Percentiles rank a stretch among this genome's conserved stretches.
phyloP scores from a whole-genome alignment of 2,329 filamentous ascomycete species.

The Plenodomus tracheiphilus region DNA sequence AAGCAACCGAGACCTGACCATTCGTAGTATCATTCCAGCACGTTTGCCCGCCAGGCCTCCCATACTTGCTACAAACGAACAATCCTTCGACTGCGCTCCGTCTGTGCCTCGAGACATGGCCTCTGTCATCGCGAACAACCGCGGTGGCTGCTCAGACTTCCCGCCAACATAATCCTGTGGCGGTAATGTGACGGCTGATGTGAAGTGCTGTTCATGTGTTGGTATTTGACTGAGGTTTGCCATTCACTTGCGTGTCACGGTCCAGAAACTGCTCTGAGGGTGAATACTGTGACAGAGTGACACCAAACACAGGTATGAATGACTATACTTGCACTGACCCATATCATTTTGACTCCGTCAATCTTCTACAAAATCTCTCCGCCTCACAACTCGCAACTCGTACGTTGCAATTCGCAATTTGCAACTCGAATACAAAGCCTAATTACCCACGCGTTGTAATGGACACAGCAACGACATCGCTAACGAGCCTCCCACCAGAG shows the following conservation, averaged over 20 bases:
- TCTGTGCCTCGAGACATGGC: neutral
- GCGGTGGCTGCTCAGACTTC: neutral
- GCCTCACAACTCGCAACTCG: neutral
- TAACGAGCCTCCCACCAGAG: slow-evolving; percentile 45
- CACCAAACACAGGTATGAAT: neutral
- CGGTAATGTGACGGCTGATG: neutral
- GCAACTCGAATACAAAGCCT: no score
- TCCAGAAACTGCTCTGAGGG: neutral
- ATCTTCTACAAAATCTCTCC: neutral
- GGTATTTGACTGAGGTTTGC: neutral
- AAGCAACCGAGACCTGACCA: neutral
- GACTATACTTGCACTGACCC: neutral
- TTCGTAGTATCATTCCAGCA: neutral
- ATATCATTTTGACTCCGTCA: neutral
- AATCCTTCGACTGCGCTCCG: neutral
- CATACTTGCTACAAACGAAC: neutral
- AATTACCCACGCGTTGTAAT: slow-evolving; percentile 6
- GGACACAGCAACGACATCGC: slow-evolving; percentile 4
- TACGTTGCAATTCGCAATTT: no score
- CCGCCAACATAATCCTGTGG: neutral
- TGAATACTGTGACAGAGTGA: neutral
- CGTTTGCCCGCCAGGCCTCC: neutral
- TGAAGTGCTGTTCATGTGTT: neutral
- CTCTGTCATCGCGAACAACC: neutral
- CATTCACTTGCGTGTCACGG: neutral